Percentiles rank a stretch among this genome's conserved stretches.
These are phyloP conservation scores for Diaporthe nobilis DNA, from an alignment of 2,329 filamentous ascomycete species.

Conservation along the genomic window DNA sequence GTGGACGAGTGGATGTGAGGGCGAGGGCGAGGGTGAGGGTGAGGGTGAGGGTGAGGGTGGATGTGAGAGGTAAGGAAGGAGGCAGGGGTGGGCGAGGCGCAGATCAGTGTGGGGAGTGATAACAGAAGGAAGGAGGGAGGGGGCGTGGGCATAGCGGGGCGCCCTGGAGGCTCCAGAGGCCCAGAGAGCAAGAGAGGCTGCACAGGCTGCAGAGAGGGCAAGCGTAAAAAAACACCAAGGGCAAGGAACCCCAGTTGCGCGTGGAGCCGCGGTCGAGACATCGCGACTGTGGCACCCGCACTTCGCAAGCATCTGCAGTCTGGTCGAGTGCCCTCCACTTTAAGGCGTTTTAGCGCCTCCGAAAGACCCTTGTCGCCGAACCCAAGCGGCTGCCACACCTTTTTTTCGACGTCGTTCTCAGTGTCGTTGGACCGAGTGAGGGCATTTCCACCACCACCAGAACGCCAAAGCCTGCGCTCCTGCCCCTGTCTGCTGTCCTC, in stretches of 20 bases:
- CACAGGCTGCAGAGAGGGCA: neutral
- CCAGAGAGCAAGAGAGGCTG: neutral
- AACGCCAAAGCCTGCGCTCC: neutral
- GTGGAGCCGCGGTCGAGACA: slow-evolving; percentile 37
- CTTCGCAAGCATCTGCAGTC: slow-evolving; percentile 33
- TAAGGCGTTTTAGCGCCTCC: slow-evolving; percentile 38
- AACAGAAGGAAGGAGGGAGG: neutral
- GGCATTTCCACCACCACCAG: slow-evolving; percentile 6
- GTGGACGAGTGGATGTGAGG: neutral
- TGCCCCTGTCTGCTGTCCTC: slow-evolving; percentile 12
- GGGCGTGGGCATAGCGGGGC: neutral
- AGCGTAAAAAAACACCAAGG: slow-evolving; percentile 18
- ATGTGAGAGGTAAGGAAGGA: slow-evolving; percentile 7
- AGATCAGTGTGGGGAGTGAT: slow-evolving; percentile 10
- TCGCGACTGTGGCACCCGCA: slow-evolving; percentile 23
- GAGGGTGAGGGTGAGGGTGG: slow-evolving; percentile 9
- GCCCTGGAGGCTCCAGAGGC: neutral
- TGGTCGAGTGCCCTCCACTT: slow-evolving; percentile 30
- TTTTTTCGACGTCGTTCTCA: slow-evolving; percentile 27
- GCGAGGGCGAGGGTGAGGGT: neutral
- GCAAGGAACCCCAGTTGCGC: slow-evolving; percentile 33
- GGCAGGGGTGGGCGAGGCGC: slow-evolving; percentile 13
- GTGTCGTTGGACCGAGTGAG: neutral
- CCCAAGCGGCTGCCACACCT: slow-evolving; percentile 38
- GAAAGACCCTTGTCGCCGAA: slow-evolving; percentile 38